Evolutionary conservation across 495 filamentous ascomycete genomes (phyloP), one percentile per base, ranked within the genome.

Genomic region (Pseudomonodictys pantanalensis): DNA sequence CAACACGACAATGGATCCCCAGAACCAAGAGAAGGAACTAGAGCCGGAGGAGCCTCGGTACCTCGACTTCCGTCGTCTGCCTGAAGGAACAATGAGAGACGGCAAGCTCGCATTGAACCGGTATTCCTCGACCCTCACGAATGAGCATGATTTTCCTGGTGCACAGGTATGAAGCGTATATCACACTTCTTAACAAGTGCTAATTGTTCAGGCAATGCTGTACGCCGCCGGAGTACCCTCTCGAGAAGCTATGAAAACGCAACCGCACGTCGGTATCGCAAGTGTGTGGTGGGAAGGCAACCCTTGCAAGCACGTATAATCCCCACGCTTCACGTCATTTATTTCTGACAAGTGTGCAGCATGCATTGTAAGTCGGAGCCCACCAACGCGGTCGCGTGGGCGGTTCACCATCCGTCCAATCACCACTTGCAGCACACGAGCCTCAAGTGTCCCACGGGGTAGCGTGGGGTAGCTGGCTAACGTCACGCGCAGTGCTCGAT

Each of bases 221-320:
- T 97, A 93, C 75, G 92, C 89, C 5, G 92, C 92, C 9, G 93
- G 93, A 24, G 86, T 97, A 26, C 91, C 91, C 12, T 79, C 91
- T 65, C 78, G 83, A 65, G 80, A 92, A 26, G 81, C 87, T 62
- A 96, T 97, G 91, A 89, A 91, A 71, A 93, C 82, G 52, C 86
- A 85, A 50, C 91, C 92, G 6, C 93, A 98, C 56, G 89, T 98
- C 11, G 93, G 93, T 58, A 75, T 87, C 67, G 87, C 92, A 6
- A 90, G 89, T 5, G 90, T 97, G 2, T 97, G 92, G 92, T 98
- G 92, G 91, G 93, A 98, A 73, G 93, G 93, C 25, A 98, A 98
- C 70, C 91, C 93, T 29, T 91, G 88, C 77, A 91, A 90, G 80
- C 81, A 71, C 73, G 78, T 75, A 46, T 15, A 29, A 60, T 45